A percentile compares a stretch with the other conserved stretches of the same genome.
Conservation (phyloP, 164 flowering plant species). For the Vitis rupestris region DNA sequence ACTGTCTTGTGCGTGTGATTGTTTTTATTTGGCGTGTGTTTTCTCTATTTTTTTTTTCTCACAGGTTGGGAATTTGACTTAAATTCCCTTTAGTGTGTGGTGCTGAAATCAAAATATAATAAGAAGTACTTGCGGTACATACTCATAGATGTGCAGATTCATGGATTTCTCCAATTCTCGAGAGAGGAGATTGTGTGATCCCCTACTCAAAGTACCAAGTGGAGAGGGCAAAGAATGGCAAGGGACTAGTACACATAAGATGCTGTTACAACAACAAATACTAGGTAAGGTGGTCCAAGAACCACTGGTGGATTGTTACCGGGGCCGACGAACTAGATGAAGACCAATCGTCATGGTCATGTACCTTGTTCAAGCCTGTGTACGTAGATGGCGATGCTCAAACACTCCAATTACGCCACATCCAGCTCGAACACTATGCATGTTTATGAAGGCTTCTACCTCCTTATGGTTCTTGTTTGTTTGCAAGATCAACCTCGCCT, state of each 20-base stretch:
- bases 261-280: conserved; percentile 12
- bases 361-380: conserved; percentile 6
- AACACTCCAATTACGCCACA: not conserved
- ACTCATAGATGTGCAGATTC: too few relatives aligned
- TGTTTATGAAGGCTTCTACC: not conserved
- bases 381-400: not conserved
- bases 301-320: not conserved
- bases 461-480: not conserved
- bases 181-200: too few relatives aligned
- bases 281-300: not conserved
- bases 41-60: too few relatives aligned
- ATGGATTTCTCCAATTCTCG: too few relatives aligned
- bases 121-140: too few relatives aligned
- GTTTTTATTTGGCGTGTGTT: too few relatives aligned
- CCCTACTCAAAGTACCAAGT: too few relatives aligned
- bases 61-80: too few relatives aligned
- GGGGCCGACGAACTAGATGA: conserved; percentile 5
- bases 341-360: not conserved
- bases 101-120: too few relatives aligned
- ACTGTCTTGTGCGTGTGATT: too few relatives aligned
- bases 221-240: not conserved
- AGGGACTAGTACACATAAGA: conserved; percentile 6
- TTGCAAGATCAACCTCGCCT: not conserved
- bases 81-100: too few relatives aligned
- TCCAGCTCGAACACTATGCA: not conserved